phyloP scores from a whole-genome alignment of 306 rosid species.

The Begonia masoniana region DNA sequence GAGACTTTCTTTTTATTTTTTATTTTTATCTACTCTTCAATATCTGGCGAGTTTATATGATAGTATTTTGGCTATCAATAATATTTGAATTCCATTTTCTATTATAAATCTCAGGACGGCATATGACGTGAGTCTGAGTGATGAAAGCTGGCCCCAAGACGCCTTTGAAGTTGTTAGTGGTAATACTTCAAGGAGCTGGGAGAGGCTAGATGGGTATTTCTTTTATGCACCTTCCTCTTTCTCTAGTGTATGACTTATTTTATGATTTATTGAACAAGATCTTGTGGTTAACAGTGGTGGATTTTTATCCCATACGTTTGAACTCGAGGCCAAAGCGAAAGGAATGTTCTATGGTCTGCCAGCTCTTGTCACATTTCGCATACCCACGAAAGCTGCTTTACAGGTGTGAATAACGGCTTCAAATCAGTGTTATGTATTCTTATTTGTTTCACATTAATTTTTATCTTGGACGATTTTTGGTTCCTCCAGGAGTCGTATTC shows the following conservation, averaged over 20 bases:
- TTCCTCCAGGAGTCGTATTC: conserved; percentile 53
- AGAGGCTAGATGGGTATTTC: conserved; percentile 92
- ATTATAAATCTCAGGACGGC: conserved; percentile 47
- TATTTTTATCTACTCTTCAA: not conserved
- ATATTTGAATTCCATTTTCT: conserved; percentile 1
- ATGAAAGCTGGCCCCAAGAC: conserved; percentile 71
- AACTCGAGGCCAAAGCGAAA: conserved; percentile 72
- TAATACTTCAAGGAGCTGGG: conserved; percentile 77
- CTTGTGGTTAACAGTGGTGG: conserved; percentile 45
- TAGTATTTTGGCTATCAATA: not conserved
- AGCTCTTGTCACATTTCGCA: conserved; percentile 72
- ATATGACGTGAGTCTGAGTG: conserved; percentile 71
- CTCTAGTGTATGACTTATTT: conserved; percentile 10
- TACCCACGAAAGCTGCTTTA: conserved; percentile 75
- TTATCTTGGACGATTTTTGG: not conserved
- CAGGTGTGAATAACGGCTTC: conserved; percentile 40
- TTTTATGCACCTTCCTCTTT: not conserved
- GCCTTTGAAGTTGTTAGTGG: conserved; percentile 51
- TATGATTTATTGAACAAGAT: conserved; percentile 4
- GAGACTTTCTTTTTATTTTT: not conserved
- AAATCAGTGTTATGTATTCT: not conserved
- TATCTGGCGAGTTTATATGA: not conserved
- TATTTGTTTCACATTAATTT: not conserved
- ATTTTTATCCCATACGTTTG: conserved; percentile 65
- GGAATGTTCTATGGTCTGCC: conserved; percentile 59